A percentile compares a stretch with the other conserved stretches of the same genome.
Conservation (phyloP, 257 asterid species). For the Paraleonurus japonicus region DNA sequence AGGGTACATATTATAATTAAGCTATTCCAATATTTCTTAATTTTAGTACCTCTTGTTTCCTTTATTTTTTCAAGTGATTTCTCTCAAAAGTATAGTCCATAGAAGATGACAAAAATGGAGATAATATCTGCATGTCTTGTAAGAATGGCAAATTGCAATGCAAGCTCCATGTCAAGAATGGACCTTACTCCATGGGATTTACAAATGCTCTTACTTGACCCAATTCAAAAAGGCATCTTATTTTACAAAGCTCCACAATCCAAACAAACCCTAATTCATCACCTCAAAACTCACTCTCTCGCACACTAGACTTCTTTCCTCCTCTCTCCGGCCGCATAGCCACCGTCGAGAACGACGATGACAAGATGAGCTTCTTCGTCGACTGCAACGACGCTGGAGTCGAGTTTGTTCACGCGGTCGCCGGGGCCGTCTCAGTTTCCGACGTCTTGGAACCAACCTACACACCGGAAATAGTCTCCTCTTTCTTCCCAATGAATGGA, state of each 20-base stretch:
- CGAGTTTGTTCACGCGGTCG: constrained; percentile 29
- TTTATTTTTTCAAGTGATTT: too few species aligned
- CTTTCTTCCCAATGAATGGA: constrained; percentile 31
- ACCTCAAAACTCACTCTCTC: constrained; percentile 49
- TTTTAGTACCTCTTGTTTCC: too few species aligned
- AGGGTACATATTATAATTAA: too few species aligned
- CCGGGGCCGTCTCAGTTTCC: constrained; percentile 5
- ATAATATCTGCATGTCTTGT: constrained; percentile 16
- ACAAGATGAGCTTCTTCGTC: neutral
- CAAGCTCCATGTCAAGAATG: neutral
- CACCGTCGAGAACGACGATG: neutral
- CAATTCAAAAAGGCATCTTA: constrained; percentile 22
- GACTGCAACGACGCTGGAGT: constrained; percentile 39
- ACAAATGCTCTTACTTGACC: neutral
- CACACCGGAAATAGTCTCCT: constrained; percentile 24
- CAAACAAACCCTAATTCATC: constrained; percentile 20
- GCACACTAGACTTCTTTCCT: constrained; percentile 41
- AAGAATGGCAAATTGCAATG: neutral
- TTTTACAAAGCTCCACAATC: constrained; percentile 20
- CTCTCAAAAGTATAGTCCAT: too few species aligned
- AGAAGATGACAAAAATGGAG: neutral
- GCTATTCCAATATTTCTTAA: too few species aligned
- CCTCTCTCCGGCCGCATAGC: constrained; percentile 39
- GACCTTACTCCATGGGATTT: constrained; percentile 33
- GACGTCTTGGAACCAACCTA: constrained; percentile 12